phyloP scores from a whole-genome alignment of 768 basidiomycete genomes.

The Boletus subparvulus region DNA sequence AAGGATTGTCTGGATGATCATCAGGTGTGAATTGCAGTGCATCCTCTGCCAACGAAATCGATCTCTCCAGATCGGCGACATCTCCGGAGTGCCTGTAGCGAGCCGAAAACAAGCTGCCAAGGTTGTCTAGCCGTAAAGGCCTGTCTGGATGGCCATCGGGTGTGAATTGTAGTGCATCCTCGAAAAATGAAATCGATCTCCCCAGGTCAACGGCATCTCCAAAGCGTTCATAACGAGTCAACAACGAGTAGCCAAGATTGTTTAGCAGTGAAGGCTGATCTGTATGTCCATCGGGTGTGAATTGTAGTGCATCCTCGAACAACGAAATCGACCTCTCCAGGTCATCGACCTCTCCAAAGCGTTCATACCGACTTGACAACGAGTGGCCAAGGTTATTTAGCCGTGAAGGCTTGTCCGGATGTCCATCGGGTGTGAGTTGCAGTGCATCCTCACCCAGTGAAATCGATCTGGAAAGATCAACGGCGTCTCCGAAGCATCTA shows the following conservation, averaged over 20 bases:
- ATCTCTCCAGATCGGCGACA: not conserved
- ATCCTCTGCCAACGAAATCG: not conserved
- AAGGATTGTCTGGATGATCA: not conserved
- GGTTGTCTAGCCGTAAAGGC: too few species aligned
- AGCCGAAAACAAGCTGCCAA: too few species aligned
- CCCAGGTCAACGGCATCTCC: not conserved
- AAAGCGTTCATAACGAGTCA: not conserved
- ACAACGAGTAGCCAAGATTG: not conserved
- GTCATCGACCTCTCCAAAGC: not conserved
- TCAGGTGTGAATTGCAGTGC: not conserved
- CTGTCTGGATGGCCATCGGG: not conserved
- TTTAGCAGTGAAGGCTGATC: too few species aligned
- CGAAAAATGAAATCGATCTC: not conserved
- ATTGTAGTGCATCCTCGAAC: not conserved
- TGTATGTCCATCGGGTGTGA: not conserved
- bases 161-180: not conserved
- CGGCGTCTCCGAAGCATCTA: not conserved
- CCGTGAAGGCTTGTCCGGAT: too few species aligned
- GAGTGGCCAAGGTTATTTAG: not conserved
- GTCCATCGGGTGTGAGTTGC: not conserved
- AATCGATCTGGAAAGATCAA: not conserved
- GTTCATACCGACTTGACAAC: not conserved
- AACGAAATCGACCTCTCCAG: not conserved
- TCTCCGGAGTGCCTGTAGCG: not conserved
- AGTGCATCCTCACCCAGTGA: not conserved